A percentile compares a stretch with the other conserved stretches of the same genome.
Conservation (phyloP, 2,329 filamentous ascomycete genomes). For the Alternaria hordeiaustralica region DNA sequence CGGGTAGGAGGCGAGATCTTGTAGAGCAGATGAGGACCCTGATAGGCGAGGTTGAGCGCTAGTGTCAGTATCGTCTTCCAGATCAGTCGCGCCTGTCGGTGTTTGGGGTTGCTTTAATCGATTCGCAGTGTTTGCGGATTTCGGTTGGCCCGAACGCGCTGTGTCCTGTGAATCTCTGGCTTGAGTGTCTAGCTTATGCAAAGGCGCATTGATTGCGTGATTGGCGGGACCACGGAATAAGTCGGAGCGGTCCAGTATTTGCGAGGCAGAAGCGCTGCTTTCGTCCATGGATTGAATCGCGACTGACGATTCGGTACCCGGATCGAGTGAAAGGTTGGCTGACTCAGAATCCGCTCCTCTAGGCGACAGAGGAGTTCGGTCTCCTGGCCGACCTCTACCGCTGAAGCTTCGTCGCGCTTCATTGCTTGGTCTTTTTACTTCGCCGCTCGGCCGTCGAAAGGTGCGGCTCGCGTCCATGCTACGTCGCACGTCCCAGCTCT, state of each 20-base stretch:
- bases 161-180: conserved; percentile 47
- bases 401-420: conserved; percentile 67
- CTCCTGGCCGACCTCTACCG: conserved; percentile 57
- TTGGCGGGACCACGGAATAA: conserved; percentile 85
- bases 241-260: conserved; percentile 85
- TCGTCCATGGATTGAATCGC: conserved; percentile 70
- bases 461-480: conserved; percentile 59
- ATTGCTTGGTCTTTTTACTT: conserved; percentile 39
- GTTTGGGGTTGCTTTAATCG: conserved; percentile 17
- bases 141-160: conserved; percentile 37
- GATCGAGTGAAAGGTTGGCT: conserved; percentile 74
- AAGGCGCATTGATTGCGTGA: conserved; percentile 24
- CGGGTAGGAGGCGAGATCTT: conserved; percentile 74
- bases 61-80: conserved; percentile 38
- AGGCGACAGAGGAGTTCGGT: conserved; percentile 56
- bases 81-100: conserved; percentile 21
- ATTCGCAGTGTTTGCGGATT: conserved; percentile 17
- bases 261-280: conserved; percentile 80
- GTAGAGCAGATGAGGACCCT: conserved; percentile 59
- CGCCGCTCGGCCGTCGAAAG: conserved; percentile 51
- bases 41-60: conserved; percentile 42
- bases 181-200: conserved; percentile 30
- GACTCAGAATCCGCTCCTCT: conserved; percentile 73
- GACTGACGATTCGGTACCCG: conserved; percentile 74
- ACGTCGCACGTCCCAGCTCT: conserved; percentile 50